Conservation (phyloP, 495 filamentous ascomycete species). For the Tuber aestivum region DNA sequence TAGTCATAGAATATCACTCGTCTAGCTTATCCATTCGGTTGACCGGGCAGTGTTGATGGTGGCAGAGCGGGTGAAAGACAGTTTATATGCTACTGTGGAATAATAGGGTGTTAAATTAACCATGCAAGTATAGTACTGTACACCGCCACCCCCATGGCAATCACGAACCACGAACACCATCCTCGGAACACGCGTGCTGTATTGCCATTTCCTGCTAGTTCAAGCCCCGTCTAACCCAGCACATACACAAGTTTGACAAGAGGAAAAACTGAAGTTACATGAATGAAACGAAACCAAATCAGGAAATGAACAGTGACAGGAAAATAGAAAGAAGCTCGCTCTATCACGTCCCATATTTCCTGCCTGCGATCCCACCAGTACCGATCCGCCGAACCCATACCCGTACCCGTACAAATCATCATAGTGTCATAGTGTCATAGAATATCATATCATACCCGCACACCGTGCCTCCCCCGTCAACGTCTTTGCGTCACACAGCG, state of each 20-base stretch:
- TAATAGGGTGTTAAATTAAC: not conserved
- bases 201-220: not conserved
- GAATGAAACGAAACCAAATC: not conserved
- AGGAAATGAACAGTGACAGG: not conserved
- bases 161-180: slow-evolving; percentile 15
- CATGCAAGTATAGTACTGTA: not conserved
- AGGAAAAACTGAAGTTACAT: slow-evolving; percentile 3
- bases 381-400: not conserved
- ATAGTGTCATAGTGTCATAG: not conserved
- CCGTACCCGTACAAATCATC: not conserved
- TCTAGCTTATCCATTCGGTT: too few species aligned
- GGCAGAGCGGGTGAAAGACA: not conserved
- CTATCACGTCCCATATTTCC: slow-evolving; percentile 1
- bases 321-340: not conserved
- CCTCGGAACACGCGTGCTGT: not conserved
- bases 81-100: not conserved
- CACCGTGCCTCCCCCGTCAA: not conserved
- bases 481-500: not conserved
- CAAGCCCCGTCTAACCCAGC: not conserved
- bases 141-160: slow-evolving; percentile 11
- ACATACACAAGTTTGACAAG: not conserved
- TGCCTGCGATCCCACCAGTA: not conserved
- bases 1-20: too few species aligned
- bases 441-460: not conserved
- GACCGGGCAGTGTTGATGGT: too few species aligned